These are phyloP conservation scores for Sphaerosporella brunnea DNA, from an alignment of 495 filamentous ascomycete species.

Conservation along the genomic window DNA sequence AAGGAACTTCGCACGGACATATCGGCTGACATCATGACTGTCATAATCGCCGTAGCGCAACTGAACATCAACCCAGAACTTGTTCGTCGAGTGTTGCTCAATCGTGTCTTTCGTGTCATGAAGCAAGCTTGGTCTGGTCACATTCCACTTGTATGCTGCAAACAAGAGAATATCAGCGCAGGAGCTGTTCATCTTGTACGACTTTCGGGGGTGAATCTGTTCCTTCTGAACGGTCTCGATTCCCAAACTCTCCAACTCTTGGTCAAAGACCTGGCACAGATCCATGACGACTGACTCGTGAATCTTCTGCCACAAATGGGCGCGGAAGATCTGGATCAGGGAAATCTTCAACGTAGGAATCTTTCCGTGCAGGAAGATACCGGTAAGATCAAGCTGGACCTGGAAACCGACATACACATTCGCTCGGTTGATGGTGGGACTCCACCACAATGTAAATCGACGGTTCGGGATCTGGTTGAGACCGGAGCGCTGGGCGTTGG, in stretches of 20 bases:
- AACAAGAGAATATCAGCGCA: slow-evolving; percentile 97
- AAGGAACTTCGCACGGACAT: slow-evolving; percentile 93
- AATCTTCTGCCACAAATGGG: slow-evolving; percentile 99
- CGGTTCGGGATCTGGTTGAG: slow-evolving; percentile 98
- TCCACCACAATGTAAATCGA: slow-evolving; percentile 99
- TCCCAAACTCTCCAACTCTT: slow-evolving; percentile 86
- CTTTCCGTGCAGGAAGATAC: slow-evolving; percentile 99
- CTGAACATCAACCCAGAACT: slow-evolving; percentile 99
- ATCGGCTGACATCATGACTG: slow-evolving; percentile 95
- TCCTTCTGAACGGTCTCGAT: slow-evolving; percentile 99
- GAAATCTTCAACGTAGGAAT: slow-evolving; percentile 98
- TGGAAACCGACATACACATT: slow-evolving; percentile 95
- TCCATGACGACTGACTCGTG: slow-evolving; percentile 96
- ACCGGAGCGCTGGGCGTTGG: slow-evolving; percentile 95
- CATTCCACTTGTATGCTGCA: slow-evolving; percentile 97
- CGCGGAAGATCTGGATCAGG: slow-evolving; percentile 97
- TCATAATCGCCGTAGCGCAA: slow-evolving; percentile 98
- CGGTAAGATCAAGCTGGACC: slow-evolving; percentile 93
- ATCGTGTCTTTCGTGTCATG: slow-evolving; percentile 96
- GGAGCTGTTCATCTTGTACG: slow-evolving; percentile 99
- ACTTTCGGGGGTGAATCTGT: slow-evolving; percentile 98
- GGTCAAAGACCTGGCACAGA: slow-evolving; percentile 96
- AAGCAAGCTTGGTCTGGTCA: slow-evolving; percentile 76
- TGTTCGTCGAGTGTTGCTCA: slow-evolving; percentile 89
- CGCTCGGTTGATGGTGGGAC: slow-evolving; percentile 59